Conservation (phyloP, 768 basidiomycete species). For the Mycena vitilis region DNA sequence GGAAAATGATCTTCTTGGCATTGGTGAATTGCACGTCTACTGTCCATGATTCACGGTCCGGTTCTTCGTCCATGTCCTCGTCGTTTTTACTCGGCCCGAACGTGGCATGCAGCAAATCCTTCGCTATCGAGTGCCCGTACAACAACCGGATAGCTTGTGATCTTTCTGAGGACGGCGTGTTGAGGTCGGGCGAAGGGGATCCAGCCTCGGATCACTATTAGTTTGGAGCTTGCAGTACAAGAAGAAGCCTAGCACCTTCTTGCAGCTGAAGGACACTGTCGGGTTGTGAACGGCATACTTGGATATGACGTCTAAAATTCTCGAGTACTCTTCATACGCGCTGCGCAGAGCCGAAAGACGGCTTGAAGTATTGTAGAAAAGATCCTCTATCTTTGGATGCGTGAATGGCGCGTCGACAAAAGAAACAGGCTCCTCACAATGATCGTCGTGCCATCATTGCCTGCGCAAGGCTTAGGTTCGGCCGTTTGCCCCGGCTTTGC, state of each 20-base stretch:
- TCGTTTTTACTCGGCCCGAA: conserved; percentile 45
- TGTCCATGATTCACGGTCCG: conserved; percentile 67
- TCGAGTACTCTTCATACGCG: conserved; percentile 89
- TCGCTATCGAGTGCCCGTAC: conserved; percentile 85
- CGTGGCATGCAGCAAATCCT: conserved; percentile 71
- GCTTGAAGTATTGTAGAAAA: conserved; percentile 94
- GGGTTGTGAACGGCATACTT: conserved; percentile 97
- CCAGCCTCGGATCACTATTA: conserved; percentile 64
- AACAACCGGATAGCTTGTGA: conserved; percentile 80
- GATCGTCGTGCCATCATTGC: conserved; percentile 94
- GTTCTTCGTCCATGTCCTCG: conserved; percentile 44
- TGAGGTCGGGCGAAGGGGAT: conserved; percentile 80
- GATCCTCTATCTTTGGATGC: conserved; percentile 82
- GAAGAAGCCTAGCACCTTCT: conserved; percentile 69
- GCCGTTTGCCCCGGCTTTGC: conserved; percentile 75
- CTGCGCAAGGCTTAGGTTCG: conserved; percentile 91
- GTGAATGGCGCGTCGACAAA: conserved; percentile 5
- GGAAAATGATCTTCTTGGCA: conserved; percentile 85
- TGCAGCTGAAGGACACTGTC: conserved; percentile 87
- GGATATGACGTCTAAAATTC: conserved; percentile 91
- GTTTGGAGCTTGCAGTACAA: conserved; percentile 10
- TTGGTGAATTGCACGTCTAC: conserved; percentile 85
- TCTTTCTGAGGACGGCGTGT: conserved; percentile 77
- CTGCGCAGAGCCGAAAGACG: conserved; percentile 88
- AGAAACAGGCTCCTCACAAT: conserved; percentile 60